These are phyloP conservation scores for Crithidia fasciculata DNA, from an alignment of 208 protist genomes.

Conservation along the genomic window DNA sequence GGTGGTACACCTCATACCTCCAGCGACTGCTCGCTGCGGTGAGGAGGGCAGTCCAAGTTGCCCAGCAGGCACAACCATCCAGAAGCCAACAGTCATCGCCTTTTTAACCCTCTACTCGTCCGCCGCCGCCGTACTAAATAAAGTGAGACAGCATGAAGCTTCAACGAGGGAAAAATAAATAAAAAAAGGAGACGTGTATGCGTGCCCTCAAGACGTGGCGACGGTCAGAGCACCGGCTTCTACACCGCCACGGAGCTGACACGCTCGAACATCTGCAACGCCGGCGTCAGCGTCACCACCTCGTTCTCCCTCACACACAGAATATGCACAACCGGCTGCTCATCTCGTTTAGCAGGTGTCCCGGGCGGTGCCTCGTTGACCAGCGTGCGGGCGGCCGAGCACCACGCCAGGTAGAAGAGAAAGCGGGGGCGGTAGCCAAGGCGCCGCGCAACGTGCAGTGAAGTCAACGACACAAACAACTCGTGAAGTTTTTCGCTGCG, in stretches of 20 bases:
- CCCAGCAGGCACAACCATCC: no score
- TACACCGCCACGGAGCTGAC: not conserved
- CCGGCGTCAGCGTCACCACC: slow-evolving; percentile 17
- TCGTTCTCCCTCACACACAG: slow-evolving; percentile 22
- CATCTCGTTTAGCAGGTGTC: not conserved
- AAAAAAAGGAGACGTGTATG: no score
- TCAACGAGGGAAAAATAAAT: no score
- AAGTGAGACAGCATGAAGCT: no score
- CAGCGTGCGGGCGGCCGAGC: not conserved
- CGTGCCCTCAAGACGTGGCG: no score
- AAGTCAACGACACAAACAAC: not conserved
- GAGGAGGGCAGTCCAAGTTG: no score
- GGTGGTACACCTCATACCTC: no score
- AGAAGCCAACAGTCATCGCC: no score
- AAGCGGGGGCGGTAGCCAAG: not conserved
- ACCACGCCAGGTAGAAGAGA: slow-evolving; percentile 5
- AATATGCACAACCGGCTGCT: not conserved
- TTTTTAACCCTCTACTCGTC: no score
- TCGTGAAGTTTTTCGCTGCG: not conserved
- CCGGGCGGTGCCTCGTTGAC: not conserved
- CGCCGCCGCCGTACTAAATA: no score
- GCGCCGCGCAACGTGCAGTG: not conserved
- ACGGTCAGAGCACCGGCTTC: not conserved
- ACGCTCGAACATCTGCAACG: not conserved
- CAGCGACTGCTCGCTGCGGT: no score